Base-by-base conservation (phyloP, 257 asterid species). In the Plantago elongata region DNA sequence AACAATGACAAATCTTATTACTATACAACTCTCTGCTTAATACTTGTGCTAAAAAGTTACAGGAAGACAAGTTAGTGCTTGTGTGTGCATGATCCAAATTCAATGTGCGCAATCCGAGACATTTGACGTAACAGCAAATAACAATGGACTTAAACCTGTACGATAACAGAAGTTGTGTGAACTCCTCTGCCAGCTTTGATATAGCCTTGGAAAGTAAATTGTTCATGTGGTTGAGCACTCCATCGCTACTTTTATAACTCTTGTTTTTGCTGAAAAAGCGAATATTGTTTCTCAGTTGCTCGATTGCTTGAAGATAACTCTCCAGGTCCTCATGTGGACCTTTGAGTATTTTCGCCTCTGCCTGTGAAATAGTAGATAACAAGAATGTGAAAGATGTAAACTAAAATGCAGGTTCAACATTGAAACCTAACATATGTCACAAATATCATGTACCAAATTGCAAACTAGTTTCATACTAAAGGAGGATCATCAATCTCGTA, bases 301-400 rank as follows among this genome's bases (percentile, higher is more conserved):
- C 97, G 68, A 93, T 89, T 58, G 99, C 99, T 78, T 83, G 76
- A 70, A 93, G 97, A 73, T 93, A 93, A 78, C 92, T 87, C 72
- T 89, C 99, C 44, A 93, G 89, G 78, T 93, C 97, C 72, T 89
- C 99, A 45, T 85, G 96, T 52, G 99, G 99, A 61, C 99, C 99
- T 76, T 87, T 89, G 51, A 89, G 88, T 78, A 93, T 93, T 81
- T 89, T 93, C 60, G 86, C 94, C 78, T 93, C 99, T 13, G 96
- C 99, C 99, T 93, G 69, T 70, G 72, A 15, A 59, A 55, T 42
- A 47, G 64, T 52, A 46, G 58, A 77, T 9, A 27, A 29, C 46
- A 60, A 55, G 54, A 17, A 62, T 34, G 51, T 62, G 45, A 45
- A 40, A 46, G 27, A 51, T 65, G 34, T 60, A 38, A 40, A 47